Evolutionary conservation across 345 rosid species (phyloP), one percentile per base, ranked within the genome.

Genomic region (Lumnitzera racemosa): DNA sequence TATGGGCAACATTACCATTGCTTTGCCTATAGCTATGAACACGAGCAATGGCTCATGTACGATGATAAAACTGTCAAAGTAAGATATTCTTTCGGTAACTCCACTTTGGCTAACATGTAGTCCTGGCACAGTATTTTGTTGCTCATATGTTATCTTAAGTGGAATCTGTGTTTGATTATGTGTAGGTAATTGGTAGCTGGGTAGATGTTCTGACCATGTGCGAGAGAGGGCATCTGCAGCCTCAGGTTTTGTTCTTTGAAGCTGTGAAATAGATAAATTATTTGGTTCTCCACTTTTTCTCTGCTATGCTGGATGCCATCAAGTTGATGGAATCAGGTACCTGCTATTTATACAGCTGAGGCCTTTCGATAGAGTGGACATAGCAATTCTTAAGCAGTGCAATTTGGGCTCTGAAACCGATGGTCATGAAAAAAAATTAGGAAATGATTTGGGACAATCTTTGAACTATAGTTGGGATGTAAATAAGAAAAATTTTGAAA

Each of bases 1-100:
- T 90, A 90, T 53, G 99, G 99, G 64, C 99, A 88, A 65, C 99
- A 94, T 74, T 94, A 94, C 77, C 92, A 94, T 75, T 94, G 97
- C 76, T 94, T 94, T 56, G 95, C 97, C 59, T 84, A 90, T 68
- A 84, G 86, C 74, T 87, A 72, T 59, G 92, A 84, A 12, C 82
- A 73, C 17, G 83, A 70, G 20, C 76, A 56, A 24, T 94, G 99
- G 99, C 78, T 90, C 58, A 94, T 90, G 99, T 94, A 88, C 61
- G 96, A 94, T 72, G 99, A 94, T 78, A 85, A 83, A 76, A 90
- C 86, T 49, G 97, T 95, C 11, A 95, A 88, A 89, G 99, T 88
- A 74, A 66, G 66, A 36, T 64, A 27, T 15, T 25, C 13, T 15
- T 61, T 41, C 50, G 66, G 31, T 27, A 0, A 2, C 31, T 27